Conservation (phyloP, 1,284 basidiomycete species). For the Earliella scabrosa region DNA sequence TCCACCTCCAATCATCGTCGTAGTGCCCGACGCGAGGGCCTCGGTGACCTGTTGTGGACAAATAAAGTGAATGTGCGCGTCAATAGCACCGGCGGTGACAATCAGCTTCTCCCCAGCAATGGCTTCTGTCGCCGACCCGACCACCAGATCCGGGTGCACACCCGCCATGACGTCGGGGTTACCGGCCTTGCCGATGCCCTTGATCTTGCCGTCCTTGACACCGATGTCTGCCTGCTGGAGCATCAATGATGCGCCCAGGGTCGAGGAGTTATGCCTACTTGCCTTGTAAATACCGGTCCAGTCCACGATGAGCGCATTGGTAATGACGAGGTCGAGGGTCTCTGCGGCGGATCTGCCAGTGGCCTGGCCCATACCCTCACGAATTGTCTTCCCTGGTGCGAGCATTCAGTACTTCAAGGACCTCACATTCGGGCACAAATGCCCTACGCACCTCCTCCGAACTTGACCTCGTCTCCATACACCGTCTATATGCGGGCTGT, state of each 20-base stretch:
- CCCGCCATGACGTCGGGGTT: conserved; percentile 94
- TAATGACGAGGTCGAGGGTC: conserved; percentile 91
- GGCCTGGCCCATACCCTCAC: conserved; percentile 97
- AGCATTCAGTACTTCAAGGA: conserved; percentile 3
- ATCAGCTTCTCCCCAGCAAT: conserved; percentile 96
- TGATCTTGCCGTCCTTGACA: conserved; percentile 84
- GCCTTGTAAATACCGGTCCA: conserved; percentile 97
- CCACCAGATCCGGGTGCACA: conserved; percentile 75
- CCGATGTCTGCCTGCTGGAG: conserved; percentile 90
- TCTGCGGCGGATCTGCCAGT: conserved; percentile 72
- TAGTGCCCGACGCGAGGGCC: conserved; percentile 74
- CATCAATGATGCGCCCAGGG: not conserved
- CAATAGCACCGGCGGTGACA: conserved; percentile 92
- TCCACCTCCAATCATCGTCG: conserved; percentile 91
- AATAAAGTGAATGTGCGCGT: conserved; percentile 93
- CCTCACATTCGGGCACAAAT: not conserved
- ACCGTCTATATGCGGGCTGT: too few relatives aligned
- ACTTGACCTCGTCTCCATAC: conserved; percentile 97
- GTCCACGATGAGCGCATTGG: conserved; percentile 93
- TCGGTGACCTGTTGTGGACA: conserved; percentile 89
- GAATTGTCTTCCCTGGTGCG: conserved; percentile 79
- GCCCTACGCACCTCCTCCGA: conserved; percentile 79
- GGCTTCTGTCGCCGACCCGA: conserved; percentile 91
- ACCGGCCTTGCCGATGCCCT: conserved; percentile 94
- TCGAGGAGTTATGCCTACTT: conserved; percentile 1